phyloP scores from a whole-genome alignment of 1,284 basidiomycete genomes.

The Ganoderma multipileum region DNA sequence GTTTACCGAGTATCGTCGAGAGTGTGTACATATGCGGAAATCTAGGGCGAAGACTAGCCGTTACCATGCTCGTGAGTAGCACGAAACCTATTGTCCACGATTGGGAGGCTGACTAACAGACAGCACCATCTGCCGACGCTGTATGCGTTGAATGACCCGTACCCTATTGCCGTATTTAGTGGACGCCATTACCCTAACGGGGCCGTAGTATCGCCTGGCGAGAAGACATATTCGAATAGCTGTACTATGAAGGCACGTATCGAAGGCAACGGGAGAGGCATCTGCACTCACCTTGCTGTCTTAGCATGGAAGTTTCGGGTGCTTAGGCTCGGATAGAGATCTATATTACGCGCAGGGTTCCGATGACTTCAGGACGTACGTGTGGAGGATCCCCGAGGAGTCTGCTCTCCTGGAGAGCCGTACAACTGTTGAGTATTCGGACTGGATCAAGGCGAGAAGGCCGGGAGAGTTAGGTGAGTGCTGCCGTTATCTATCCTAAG shows the following conservation, averaged over 20 bases:
- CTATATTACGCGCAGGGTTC: constrained; percentile 75
- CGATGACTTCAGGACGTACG: constrained; percentile 80
- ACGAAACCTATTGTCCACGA: neutral
- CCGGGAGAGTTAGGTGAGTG: constrained; percentile 48
- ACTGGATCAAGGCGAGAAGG: constrained; percentile 48
- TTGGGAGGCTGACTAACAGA: neutral
- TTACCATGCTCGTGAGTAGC: constrained; percentile 66
- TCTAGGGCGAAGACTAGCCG: constrained; percentile 64
- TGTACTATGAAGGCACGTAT: constrained; percentile 76
- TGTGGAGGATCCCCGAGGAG: constrained; percentile 75
- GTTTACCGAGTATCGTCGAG: neutral
- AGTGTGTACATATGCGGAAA: neutral
- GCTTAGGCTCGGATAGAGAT: constrained; percentile 57
- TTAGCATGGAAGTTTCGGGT: constrained; percentile 80
- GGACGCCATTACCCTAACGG: constrained; percentile 62
- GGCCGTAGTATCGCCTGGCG: constrained; percentile 47
- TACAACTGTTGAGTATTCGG: constrained; percentile 45
- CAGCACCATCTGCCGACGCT: constrained; percentile 76
- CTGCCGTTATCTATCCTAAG: neutral
- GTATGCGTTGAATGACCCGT: constrained; percentile 66
- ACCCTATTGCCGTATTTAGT: constrained; percentile 73
- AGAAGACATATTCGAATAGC: constrained; percentile 69
- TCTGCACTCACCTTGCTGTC: neutral
- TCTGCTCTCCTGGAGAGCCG: constrained; percentile 52
- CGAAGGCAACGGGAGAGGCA: neutral